phyloP scores from a whole-genome alignment of 2,329 filamentous ascomycete genomes.

The Arthrinium puccinioides region DNA sequence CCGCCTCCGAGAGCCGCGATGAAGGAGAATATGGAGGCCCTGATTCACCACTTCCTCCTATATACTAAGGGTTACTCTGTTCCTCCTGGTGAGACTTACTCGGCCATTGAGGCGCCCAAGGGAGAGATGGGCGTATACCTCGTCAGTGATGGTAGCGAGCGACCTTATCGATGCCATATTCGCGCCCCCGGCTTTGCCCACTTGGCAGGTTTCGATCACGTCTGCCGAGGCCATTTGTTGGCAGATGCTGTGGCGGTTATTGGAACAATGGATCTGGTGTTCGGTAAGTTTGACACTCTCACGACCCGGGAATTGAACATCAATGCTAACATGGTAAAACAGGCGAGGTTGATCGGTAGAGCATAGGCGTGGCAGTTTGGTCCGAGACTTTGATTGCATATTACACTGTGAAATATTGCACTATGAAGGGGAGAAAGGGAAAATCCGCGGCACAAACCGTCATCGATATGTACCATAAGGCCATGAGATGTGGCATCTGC shows the following conservation, averaged over 20 bases:
- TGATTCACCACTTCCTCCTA: slow-evolving; percentile 98
- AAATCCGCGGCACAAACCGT: slow-evolving; percentile 4
- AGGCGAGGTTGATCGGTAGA: slow-evolving; percentile 57
- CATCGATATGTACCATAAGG: slow-evolving; percentile 22
- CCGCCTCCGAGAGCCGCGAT: slow-evolving; percentile 94
- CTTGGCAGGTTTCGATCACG: slow-evolving; percentile 87
- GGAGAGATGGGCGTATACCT: slow-evolving; percentile 98
- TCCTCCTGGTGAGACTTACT: slow-evolving; percentile 96
- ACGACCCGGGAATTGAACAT: not conserved
- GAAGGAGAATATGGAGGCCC: slow-evolving; percentile 99
- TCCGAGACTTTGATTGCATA: slow-evolving; percentile 8
- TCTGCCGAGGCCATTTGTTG: slow-evolving; percentile 84
- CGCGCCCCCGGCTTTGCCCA: slow-evolving; percentile 95
- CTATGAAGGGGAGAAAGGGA: slow-evolving; percentile 2
- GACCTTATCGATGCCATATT: slow-evolving; percentile 96
- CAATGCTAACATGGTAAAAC: slow-evolving; percentile 24
- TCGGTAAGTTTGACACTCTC: slow-evolving; percentile 50
- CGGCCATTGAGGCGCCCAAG: slow-evolving; percentile 98
- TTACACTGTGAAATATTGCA: slow-evolving; percentile 6
- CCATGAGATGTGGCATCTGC: slow-evolving; percentile 7
- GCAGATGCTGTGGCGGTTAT: slow-evolving; percentile 97
- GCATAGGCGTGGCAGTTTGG: slow-evolving; percentile 1
- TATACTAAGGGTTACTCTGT: slow-evolving; percentile 99
- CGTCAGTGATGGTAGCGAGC: slow-evolving; percentile 91
- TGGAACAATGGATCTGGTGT: slow-evolving; percentile 82